Conservation (phyloP, 2,329 filamentous ascomycete species). For the Aureobasidium sp. region DNA sequence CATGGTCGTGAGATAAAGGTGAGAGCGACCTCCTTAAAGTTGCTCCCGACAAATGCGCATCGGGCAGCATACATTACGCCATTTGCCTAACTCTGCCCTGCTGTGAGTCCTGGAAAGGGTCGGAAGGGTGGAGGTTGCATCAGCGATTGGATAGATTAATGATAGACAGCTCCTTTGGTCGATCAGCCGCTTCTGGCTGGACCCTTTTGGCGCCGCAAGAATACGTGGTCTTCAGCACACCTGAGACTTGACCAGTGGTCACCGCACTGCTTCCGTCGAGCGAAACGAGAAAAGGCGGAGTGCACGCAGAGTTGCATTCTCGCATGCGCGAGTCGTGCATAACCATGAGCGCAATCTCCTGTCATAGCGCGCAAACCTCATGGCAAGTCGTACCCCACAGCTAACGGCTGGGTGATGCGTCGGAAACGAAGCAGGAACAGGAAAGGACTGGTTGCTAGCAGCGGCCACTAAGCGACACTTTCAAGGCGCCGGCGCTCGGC, state of each 20-base stretch:
- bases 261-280: neutral
- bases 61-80: constrained; percentile 5
- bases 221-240: neutral
- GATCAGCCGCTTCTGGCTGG: constrained; percentile 11
- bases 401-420: constrained; percentile 11
- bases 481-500: constrained; percentile 7
- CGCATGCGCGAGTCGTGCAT: constrained; percentile 10
- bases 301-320: neutral
- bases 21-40: neutral
- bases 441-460: neutral
- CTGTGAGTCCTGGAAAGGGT: neutral
- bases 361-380: constrained; percentile 13
- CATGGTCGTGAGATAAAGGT: neutral
- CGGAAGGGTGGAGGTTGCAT: neutral
- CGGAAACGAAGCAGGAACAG: constrained; percentile 14
- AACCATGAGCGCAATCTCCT: neutral
- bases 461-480: constrained; percentile 12
- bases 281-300: neutral
- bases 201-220: neutral
- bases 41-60: neutral
- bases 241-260: neutral
- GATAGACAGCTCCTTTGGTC: constrained; percentile 2
- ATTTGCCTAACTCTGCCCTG: constrained; percentile 7
- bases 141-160: constrained; percentile 7
- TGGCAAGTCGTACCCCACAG: constrained; percentile 11